A percentile compares a stretch with the other conserved stretches of the same genome.
Conservation (phyloP, 2,329 filamentous ascomycete genomes). For the Huntiella decipiens region DNA sequence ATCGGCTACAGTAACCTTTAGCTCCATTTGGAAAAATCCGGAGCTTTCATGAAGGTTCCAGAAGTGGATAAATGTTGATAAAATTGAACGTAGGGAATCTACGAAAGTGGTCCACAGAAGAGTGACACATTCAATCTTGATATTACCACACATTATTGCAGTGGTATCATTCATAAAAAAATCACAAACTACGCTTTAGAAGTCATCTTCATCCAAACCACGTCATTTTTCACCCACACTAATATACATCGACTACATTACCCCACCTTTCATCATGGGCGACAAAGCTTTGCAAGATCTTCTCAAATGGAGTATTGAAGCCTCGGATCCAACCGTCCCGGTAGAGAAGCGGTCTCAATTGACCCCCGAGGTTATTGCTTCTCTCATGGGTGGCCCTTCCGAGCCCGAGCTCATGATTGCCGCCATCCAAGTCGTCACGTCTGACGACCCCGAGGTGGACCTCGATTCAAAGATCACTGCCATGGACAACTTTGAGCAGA, state of each 20-base stretch:
- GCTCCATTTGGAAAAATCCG: background rate
- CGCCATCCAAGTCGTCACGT: slow-evolving; percentile 58
- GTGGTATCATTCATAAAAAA: background rate
- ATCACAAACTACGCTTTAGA: background rate
- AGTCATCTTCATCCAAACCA: no score
- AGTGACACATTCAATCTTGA: background rate
- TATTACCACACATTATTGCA: background rate
- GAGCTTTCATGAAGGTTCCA: slow-evolving; percentile 12
- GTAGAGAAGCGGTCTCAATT: slow-evolving; percentile 27
- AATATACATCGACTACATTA: background rate
- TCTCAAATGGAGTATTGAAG: slow-evolving; percentile 55
- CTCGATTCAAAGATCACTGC: slow-evolving; percentile 63
- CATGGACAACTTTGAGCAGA: slow-evolving; percentile 88
- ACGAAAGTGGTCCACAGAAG: background rate
- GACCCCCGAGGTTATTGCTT: slow-evolving; percentile 49
- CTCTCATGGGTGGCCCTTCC: slow-evolving; percentile 66
- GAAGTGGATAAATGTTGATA: slow-evolving; percentile 4
- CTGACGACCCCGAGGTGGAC: slow-evolving; percentile 38
- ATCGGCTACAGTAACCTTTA: background rate
- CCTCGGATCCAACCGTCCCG: slow-evolving; percentile 21
- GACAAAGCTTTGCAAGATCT: slow-evolving; percentile 51
- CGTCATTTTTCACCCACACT: no score
- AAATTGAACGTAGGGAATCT: no score
- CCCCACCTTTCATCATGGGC: slow-evolving; percentile 9
- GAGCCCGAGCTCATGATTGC: slow-evolving; percentile 86